Conservation (phyloP, 768 basidiomycete species). For the Hygrocybe punicea region DNA sequence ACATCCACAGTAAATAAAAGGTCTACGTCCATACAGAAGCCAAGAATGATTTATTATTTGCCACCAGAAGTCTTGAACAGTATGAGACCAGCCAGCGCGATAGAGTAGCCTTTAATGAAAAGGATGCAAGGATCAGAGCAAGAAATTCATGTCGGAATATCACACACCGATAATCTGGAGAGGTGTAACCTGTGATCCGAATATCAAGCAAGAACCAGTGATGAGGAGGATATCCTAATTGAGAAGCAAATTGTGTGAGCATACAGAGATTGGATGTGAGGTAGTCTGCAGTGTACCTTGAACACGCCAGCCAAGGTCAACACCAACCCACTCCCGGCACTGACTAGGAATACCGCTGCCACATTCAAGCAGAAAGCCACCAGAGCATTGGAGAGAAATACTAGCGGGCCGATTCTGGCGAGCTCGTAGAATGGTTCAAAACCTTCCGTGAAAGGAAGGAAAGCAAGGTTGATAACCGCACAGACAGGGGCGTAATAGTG, state of each 20-base stretch:
- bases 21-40: too few species aligned
- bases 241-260: neutral
- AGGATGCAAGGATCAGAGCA: constrained; percentile 1
- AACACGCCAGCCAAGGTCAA: constrained; percentile 92
- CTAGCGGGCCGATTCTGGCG: constrained; percentile 51
- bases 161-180: constrained; percentile 76
- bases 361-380: constrained; percentile 89
- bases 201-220: constrained; percentile 82
- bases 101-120: constrained; percentile 70
- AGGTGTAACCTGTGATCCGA: constrained; percentile 74
- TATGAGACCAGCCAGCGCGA: constrained; percentile 81
- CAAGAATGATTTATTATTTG: constrained; percentile 38
- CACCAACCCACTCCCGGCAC: constrained; percentile 82
- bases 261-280: neutral
- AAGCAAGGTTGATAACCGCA: constrained; percentile 77
- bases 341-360: constrained; percentile 91
- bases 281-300: constrained; percentile 52
- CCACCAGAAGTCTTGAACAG: constrained; percentile 76
- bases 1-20: too few species aligned
- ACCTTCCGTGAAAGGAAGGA: constrained; percentile 92
- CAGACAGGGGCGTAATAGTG: constrained; percentile 98
- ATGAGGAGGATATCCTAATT: constrained; percentile 90
- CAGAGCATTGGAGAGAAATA: constrained; percentile 77
- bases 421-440: constrained; percentile 79
- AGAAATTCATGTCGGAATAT: constrained; percentile 1